Evolutionary conservation across 805 yeast genomes (phyloP).

Genomic region (Kazachstania kunashirensis): DNA sequence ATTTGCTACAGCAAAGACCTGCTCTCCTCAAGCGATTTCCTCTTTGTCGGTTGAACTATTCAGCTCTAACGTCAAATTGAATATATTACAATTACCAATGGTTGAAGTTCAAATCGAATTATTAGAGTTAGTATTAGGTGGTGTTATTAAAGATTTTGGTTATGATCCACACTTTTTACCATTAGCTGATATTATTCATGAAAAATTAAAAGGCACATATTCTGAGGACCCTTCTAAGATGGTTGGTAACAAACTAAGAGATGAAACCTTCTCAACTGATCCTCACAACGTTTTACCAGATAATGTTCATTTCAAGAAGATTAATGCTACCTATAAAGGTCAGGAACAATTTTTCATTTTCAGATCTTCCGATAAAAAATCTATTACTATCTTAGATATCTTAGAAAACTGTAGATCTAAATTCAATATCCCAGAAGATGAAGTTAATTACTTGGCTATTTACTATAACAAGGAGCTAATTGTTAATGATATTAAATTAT

Average conservation of each 20-base stretch:
- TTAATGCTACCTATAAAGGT: conserved; percentile 1
- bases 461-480: conserved; percentile 24
- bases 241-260: neutral
- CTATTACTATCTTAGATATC: conserved; percentile 1
- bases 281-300: neutral
- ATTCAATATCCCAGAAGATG: conserved; percentile 2
- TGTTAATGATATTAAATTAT: conserved; percentile 39
- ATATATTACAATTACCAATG: conserved; percentile 16
- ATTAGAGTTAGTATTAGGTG: conserved; percentile 53
- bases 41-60: conserved; percentile 24
- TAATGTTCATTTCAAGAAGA: neutral
- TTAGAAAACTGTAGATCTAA: conserved; percentile 2
- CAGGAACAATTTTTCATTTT: conserved; percentile 2
- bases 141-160: conserved; percentile 69
- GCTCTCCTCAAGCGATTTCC: conserved; percentile 30
- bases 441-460: conserved; percentile 11
- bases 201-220: conserved; percentile 3
- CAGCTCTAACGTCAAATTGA: conserved; percentile 20
- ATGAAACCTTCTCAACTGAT: neutral
- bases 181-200: conserved; percentile 54
- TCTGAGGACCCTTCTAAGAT: neutral
- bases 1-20: conserved; percentile 39
- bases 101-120: conserved; percentile 7
- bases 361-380: conserved; percentile 4
- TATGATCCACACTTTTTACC: conserved; percentile 56